These are phyloP conservation scores for Pichia sp. DNA, from an alignment of 1,139 yeast genomes.

Conservation along the genomic window DNA sequence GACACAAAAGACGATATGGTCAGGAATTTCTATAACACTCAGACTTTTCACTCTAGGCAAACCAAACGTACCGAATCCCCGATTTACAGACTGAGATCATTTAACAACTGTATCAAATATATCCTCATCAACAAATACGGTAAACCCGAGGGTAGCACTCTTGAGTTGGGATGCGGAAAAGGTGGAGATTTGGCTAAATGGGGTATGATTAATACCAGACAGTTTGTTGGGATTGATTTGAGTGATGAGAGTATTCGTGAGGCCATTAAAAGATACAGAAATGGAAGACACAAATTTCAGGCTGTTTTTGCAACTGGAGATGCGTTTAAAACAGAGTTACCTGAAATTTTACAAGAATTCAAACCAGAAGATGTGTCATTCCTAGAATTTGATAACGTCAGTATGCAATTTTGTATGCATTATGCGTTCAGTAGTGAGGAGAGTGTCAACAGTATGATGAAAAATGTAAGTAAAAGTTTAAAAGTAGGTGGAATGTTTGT, in stretches of 20 bases:
- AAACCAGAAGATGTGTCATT: conserved; percentile 41
- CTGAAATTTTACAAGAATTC: conserved; percentile 53
- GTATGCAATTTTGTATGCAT: conserved; percentile 88
- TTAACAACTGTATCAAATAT: conserved; percentile 87
- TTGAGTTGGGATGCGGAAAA: conserved; percentile 94
- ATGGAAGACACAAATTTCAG: conserved; percentile 52
- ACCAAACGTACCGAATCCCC: conserved; percentile 70
- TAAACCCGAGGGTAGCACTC: conserved; percentile 42
- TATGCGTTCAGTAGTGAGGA: conserved; percentile 87
- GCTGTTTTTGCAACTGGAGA: conserved; percentile 88
- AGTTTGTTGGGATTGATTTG: conserved; percentile 85
- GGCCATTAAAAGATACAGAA: conserved; percentile 65
- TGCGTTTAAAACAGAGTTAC: conserved; percentile 65
- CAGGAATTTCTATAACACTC: conserved; percentile 75
- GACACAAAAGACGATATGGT: conserved; percentile 49
- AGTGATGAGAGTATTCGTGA: conserved; percentile 84
- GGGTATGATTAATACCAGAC: conserved; percentile 63
- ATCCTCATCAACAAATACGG: conserved; percentile 71
- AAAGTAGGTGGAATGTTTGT: conserved; percentile 78
- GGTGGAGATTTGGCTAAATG: conserved; percentile 96
- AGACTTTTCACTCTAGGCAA: conserved; percentile 62
- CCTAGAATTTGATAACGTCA: conserved; percentile 82
- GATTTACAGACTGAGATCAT: conserved; percentile 76
- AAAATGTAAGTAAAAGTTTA: conserved; percentile 69
- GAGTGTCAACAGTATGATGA: conserved; percentile 63